Evolutionary conservation across 371 early-diverging fungal species (phyloP), one percentile per base, ranked within the genome.

Genomic region (Sporodiniella umbellata): DNA sequence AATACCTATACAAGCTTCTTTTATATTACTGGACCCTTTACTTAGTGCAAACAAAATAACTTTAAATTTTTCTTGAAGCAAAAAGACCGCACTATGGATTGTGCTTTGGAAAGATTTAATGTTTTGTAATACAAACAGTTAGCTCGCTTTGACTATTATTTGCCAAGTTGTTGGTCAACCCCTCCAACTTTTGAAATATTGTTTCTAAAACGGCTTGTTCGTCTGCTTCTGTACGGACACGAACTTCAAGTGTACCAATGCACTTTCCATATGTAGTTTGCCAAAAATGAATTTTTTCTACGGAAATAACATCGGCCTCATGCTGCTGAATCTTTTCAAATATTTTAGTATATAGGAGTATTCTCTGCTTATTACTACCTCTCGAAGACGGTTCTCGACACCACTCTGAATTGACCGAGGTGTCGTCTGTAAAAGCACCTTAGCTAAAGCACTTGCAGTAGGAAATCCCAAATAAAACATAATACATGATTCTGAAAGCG

Each of bases 251-350:
- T 0, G 85, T 81, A 3, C 83, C 83, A 10, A 85, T 72, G 42
- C 74, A 62, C 56, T 81, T 76, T 12, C 79, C 79, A 52, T 77
- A 77, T 0, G 83, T 79, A 45, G 80, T 85, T 51, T 78, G 80
- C 85, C 85, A 85, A 42, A 83, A 78, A 68, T 85, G 85, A 2
- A 78, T 64, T 2, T 75, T 53, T 21, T 77, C 75, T 14, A 82
- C 56, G 23, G 70, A 55, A 10, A 77, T 4, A 10, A 84, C 71
- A 42, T 66, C 58, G 31, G 79, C 68, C 48, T 84, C 66, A 35
- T 67, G 74, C 7, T 21, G 40, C 19, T 53, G 72, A 44, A 62
- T 75, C 74, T 64, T 55, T 45, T n/a, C n/a, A n/a, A n/a, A n/a
- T 22, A 45, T 46, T 47, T 23, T 19, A 19, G 6, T 15, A 33